Conservation (phyloP, 2,329 filamentous ascomycete genomes). For the Ascochyta koolunga region DNA sequence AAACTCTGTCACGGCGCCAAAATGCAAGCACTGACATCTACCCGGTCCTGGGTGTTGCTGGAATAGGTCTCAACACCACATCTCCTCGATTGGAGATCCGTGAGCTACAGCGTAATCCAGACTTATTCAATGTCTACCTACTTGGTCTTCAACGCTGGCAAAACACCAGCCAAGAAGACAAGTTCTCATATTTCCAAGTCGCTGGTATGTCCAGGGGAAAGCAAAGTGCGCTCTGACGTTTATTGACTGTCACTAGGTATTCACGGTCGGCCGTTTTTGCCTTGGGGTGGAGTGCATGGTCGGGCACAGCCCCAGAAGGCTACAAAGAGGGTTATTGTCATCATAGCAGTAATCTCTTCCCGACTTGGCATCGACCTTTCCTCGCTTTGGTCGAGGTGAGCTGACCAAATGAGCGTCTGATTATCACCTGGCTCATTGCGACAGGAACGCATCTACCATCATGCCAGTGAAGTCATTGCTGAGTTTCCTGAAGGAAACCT, state of each 20-base stretch:
- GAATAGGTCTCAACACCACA: slow-evolving; percentile 27
- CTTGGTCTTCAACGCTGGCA: slow-evolving; percentile 75
- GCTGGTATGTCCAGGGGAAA: slow-evolving; percentile 61
- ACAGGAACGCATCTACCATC: slow-evolving; percentile 49
- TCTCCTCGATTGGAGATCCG: slow-evolving; percentile 69
- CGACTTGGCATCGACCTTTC: slow-evolving; percentile 83
- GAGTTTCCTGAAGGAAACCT: slow-evolving; percentile 47
- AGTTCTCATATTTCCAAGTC: slow-evolving; percentile 77
- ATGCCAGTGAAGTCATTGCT: slow-evolving; percentile 47
- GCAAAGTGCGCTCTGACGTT: background rate
- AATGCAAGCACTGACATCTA: slow-evolving; percentile 6
- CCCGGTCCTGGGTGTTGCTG: slow-evolving; percentile 30
- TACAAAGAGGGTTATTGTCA: slow-evolving; percentile 73
- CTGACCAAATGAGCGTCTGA: background rate
- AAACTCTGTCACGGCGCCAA: slow-evolving; percentile 2
- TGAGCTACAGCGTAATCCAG: slow-evolving; percentile 64
- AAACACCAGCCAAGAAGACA: slow-evolving; percentile 64
- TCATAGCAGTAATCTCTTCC: slow-evolving; percentile 77
- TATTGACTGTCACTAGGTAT: slow-evolving; percentile 62
- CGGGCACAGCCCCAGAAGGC: slow-evolving; percentile 49
- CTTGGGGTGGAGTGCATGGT: slow-evolving; percentile 60
- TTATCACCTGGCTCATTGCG: background rate
- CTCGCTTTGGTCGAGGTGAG: slow-evolving; percentile 64
- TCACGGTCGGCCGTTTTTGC: slow-evolving; percentile 71
- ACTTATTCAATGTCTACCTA: slow-evolving; percentile 77